Conservation (phyloP, 2,329 filamentous ascomycete genomes). For the Exophiala bonariae region DNA sequence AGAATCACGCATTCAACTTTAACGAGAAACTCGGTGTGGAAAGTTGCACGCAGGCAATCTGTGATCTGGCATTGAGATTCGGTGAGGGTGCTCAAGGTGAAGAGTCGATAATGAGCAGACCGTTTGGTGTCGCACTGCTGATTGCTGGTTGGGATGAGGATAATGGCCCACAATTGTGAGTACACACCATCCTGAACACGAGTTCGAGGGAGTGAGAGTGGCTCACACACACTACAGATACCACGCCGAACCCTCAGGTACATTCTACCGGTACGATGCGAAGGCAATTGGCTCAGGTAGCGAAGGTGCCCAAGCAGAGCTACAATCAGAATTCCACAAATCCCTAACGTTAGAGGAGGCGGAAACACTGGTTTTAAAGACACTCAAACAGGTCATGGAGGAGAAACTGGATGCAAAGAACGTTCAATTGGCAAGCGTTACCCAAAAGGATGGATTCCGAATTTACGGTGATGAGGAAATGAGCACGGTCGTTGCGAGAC, state of each 20-base stretch:
- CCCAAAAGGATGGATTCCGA: constrained; percentile 95
- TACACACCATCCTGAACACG: too few relatives aligned
- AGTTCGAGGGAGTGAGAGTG: too few relatives aligned
- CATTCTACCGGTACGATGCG: constrained; percentile 98
- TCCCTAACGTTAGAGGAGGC: constrained; percentile 90
- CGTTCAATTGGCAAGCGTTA: constrained; percentile 95
- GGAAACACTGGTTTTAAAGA: constrained; percentile 94
- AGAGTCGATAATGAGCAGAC: constrained; percentile 97
- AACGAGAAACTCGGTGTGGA: constrained; percentile 92
- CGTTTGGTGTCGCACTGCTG: constrained; percentile 93
- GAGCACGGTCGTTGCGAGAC: constrained; percentile 82
- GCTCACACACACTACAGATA: too few relatives aligned
- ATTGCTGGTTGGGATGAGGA: constrained; percentile 98
- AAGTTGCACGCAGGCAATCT: constrained; percentile 98
- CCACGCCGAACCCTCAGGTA: constrained; percentile 95
- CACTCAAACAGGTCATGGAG: constrained; percentile 99
- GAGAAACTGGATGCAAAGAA: constrained; percentile 99
- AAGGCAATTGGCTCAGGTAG: constrained; percentile 98
- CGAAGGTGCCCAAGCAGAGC: constrained; percentile 93
- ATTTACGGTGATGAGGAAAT: constrained; percentile 99
- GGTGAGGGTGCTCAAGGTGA: constrained; percentile 96
- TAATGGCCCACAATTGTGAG: constrained; percentile 76
- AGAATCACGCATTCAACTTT: constrained; percentile 98
- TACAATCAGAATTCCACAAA: constrained; percentile 99
- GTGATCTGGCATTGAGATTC: constrained; percentile 92